Conservation (phyloP, 192 early-diverging fungal genomes). For the Coemansia sp. region DNA sequence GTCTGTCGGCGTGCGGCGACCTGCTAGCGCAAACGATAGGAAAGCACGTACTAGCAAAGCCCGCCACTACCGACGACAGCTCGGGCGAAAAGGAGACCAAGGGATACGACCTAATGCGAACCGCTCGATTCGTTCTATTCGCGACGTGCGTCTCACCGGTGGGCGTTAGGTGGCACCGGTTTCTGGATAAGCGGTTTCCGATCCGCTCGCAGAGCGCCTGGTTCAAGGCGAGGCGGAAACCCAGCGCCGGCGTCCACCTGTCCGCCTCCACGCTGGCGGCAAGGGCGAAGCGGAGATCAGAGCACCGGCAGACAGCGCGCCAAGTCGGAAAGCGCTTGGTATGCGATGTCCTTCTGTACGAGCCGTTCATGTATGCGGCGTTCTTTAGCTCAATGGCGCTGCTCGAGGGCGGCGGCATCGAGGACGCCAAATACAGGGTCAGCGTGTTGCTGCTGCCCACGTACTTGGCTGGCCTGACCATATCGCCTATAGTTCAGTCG, state of each 20-base stretch:
- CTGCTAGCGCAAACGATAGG: slow-evolving; percentile 50
- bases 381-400: slow-evolving; percentile 55
- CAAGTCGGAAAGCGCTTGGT: slow-evolving; percentile 50
- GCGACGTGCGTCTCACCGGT: slow-evolving; percentile 49
- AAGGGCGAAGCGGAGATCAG: slow-evolving; percentile 30
- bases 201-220: slow-evolving; percentile 50
- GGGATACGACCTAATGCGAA: slow-evolving; percentile 47
- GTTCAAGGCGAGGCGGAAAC: slow-evolving; percentile 40
- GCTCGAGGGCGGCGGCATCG: slow-evolving; percentile 44
- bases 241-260: not conserved
- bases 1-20: slow-evolving; percentile 54
- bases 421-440: slow-evolving; percentile 34
- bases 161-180: slow-evolving; percentile 55
- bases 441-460: slow-evolving; percentile 37
- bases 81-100: not conserved
- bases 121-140: slow-evolving; percentile 49
- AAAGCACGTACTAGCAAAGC: slow-evolving; percentile 21
- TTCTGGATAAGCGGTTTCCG: slow-evolving; percentile 50
- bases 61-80: not conserved
- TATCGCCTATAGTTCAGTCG: slow-evolving; percentile 76
- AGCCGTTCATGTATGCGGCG: slow-evolving; percentile 45
- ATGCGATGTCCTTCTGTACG: slow-evolving; percentile 46
- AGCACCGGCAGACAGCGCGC: slow-evolving; percentile 27
- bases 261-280: slow-evolving; percentile 11
- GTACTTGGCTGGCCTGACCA: slow-evolving; percentile 50